Evolutionary conservation across 208 protist species (phyloP).

Genomic region (Leishmania arabica): DNA sequence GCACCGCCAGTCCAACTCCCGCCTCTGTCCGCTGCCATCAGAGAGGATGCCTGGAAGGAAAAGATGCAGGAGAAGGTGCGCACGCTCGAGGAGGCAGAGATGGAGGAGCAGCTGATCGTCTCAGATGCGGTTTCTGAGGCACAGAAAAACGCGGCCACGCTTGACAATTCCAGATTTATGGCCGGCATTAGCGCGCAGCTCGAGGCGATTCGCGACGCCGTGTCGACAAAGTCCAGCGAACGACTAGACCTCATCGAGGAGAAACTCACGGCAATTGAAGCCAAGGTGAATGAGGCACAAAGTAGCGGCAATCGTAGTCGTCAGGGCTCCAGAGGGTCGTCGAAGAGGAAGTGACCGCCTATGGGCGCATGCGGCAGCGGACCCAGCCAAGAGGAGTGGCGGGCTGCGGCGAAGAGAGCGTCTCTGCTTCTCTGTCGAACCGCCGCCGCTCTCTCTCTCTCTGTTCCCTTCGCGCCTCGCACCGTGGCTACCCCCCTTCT

Average conservation of each 20-base stretch:
- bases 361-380: neutral
- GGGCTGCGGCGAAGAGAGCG: neutral
- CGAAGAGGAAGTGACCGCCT: slow-evolving; percentile 36
- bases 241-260: slow-evolving; percentile 77
- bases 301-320: slow-evolving; percentile 21
- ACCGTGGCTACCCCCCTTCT: neutral
- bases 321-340: slow-evolving; percentile 25
- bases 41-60: slow-evolving; percentile 56
- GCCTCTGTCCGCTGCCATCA: slow-evolving; percentile 54
- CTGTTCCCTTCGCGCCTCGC: neutral
- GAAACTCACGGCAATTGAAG: slow-evolving; percentile 73
- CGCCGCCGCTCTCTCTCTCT: neutral
- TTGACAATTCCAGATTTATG: slow-evolving; percentile 64
- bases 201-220: slow-evolving; percentile 64
- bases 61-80: slow-evolving; percentile 77
- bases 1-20: slow-evolving; percentile 62
- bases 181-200: slow-evolving; percentile 85
- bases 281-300: slow-evolving; percentile 55
- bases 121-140: slow-evolving; percentile 54
- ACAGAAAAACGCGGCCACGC: slow-evolving; percentile 35
- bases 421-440: neutral
- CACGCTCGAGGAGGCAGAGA: slow-evolving; percentile 47
- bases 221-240: slow-evolving; percentile 49
- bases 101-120: slow-evolving; percentile 39
- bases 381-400: neutral